These are phyloP conservation scores for Ustilago hordei DNA, from an alignment of 1,284 basidiomycete species.

Conservation along the genomic window DNA sequence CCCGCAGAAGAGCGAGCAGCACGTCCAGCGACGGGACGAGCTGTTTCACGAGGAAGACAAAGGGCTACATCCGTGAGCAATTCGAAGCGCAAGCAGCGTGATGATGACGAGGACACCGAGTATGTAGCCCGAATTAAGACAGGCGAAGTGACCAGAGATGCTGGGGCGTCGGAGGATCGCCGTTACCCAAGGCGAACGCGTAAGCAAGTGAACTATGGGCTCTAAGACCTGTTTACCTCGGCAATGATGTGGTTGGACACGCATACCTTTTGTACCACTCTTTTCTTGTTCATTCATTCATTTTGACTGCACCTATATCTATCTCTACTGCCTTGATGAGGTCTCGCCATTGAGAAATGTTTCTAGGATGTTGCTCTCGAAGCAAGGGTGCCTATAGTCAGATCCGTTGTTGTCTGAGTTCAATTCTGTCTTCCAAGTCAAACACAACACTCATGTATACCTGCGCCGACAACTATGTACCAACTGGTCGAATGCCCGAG, in stretches of 20 bases:
- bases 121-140: neutral
- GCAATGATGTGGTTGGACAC: too few species aligned
- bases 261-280: neutral
- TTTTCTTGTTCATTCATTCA: neutral
- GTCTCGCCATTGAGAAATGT: too few species aligned
- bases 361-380: too few species aligned
- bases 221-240: neutral
- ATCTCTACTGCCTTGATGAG: too few species aligned
- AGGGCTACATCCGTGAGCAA: conserved; percentile 2
- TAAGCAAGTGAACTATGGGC: neutral
- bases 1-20: neutral
- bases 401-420: too few species aligned
- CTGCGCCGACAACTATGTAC: neutral
- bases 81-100: neutral
- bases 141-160: neutral
- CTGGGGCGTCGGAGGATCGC: neutral
- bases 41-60: neutral
- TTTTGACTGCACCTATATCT: too few species aligned
- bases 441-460: too few species aligned
- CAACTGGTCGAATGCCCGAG: conserved; percentile 53
- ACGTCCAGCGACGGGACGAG: neutral
- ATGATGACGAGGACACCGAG: neutral
- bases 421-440: too few species aligned
- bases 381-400: too few species aligned
- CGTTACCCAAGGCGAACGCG: conserved; percentile 1